phyloP scores from a whole-genome alignment of 2,329 filamentous ascomycete species.

The Colletotrichum sp. region DNA sequence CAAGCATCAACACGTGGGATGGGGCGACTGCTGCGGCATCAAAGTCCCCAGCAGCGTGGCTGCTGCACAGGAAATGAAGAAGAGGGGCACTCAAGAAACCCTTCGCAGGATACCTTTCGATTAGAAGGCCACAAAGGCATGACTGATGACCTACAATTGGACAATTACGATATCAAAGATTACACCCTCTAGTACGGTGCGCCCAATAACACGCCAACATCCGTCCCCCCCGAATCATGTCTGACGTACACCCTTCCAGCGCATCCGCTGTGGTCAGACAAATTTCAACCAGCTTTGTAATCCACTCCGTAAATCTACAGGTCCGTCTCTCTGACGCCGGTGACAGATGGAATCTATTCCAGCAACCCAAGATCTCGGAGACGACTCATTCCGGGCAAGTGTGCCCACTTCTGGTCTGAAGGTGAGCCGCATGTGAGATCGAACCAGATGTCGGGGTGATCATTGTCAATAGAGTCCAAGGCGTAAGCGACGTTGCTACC shows the following conservation, averaged over 20 bases:
- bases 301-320: neutral
- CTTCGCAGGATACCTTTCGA: slow-evolving; percentile 84
- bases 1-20: slow-evolving; percentile 74
- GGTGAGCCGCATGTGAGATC: slow-evolving; percentile 41
- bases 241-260: neutral
- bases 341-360: neutral
- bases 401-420: slow-evolving; percentile 25
- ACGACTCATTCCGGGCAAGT: slow-evolving; percentile 10
- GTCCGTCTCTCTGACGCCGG: neutral
- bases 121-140: slow-evolving; percentile 41
- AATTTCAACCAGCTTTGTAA: neutral
- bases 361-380: slow-evolving; percentile 12
- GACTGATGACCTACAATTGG: neutral
- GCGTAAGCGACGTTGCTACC: slow-evolving; percentile 33
- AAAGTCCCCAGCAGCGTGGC: slow-evolving; percentile 95
- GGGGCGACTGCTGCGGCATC: slow-evolving; percentile 98
- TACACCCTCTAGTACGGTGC: neutral
- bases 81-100: slow-evolving; percentile 63
- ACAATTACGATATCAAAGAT: neutral
- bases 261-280: neutral
- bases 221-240: neutral
- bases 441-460: slow-evolving; percentile 36
- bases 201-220: neutral
- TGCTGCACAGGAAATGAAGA: slow-evolving; percentile 87
- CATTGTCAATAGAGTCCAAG: slow-evolving; percentile 31